Conservation (phyloP, 164 flowering plant species). For the Piper betle region DNA sequence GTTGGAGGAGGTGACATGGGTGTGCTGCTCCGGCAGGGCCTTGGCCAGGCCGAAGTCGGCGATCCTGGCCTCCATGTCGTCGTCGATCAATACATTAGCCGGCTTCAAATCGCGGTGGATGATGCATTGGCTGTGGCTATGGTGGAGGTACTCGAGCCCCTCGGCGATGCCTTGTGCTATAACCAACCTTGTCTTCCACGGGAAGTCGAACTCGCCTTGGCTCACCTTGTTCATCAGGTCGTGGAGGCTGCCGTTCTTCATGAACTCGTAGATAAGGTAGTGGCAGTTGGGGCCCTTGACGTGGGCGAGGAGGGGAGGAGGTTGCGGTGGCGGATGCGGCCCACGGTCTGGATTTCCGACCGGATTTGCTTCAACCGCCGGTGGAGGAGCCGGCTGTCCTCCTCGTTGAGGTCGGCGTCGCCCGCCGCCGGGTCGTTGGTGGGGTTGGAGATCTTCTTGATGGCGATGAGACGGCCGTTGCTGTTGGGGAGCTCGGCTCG, state of each 20-base stretch:
- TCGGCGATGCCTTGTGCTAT: constrained; percentile 64
- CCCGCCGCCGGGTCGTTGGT: neutral
- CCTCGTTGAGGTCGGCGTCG: constrained; percentile 41
- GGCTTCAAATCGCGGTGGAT: constrained; percentile 94
- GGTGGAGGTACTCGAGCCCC: constrained; percentile 82
- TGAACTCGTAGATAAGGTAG: constrained; percentile 66
- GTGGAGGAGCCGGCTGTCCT: constrained; percentile 37
- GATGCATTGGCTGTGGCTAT: constrained; percentile 45
- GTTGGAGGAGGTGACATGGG: constrained; percentile 62
- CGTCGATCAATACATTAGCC: constrained; percentile 71
- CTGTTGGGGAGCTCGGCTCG: constrained; percentile 51
- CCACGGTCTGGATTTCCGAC: constrained; percentile 72
- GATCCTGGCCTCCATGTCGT: constrained; percentile 81
- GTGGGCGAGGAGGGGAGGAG: constrained; percentile 63
- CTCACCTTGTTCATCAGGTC: constrained; percentile 31
- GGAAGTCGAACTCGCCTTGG: constrained; percentile 38
- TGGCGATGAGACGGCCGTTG: constrained; percentile 47
- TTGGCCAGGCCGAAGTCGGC: constrained; percentile 93
- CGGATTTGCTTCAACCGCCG: constrained; percentile 71
- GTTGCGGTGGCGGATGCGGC: constrained; percentile 70
- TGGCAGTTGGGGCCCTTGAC: constrained; percentile 59
- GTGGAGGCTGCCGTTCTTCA: constrained; percentile 89
- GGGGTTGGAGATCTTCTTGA: constrained; percentile 52
- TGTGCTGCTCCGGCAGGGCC: constrained; percentile 52
- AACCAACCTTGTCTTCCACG: constrained; percentile 45